Percentiles rank a stretch among this genome's conserved stretches.
These are phyloP conservation scores for Pascua guehoae DNA, from an alignment of 1,284 basidiomycete species.

Conservation along the genomic window DNA sequence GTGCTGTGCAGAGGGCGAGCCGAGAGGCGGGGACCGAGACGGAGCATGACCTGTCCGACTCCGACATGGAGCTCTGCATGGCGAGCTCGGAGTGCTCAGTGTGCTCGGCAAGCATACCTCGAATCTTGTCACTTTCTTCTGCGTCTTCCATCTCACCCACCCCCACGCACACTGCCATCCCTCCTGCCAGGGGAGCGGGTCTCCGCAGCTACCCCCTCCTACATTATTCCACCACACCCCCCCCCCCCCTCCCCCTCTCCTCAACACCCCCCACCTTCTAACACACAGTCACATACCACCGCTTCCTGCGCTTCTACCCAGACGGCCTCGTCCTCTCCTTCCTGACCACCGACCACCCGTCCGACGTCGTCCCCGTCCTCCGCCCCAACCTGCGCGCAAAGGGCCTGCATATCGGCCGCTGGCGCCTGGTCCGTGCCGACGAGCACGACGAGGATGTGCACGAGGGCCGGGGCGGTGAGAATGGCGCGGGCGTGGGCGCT, in stretches of 20 bases:
- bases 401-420: constrained; percentile 53
- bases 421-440: constrained; percentile 34
- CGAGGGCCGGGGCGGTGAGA: neutral
- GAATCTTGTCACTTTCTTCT: too few relatives aligned
- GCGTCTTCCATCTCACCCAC: too few relatives aligned
- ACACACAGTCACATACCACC: constrained; percentile 48
- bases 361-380: constrained; percentile 70
- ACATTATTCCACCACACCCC: too few relatives aligned
- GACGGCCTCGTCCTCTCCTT: constrained; percentile 82
- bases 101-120: too few relatives aligned
- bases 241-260: neutral
- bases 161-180: too few relatives aligned
- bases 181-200: too few relatives aligned
- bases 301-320: constrained; percentile 75
- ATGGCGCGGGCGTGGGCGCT: neutral
- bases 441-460: constrained; percentile 2
- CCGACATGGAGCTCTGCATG: too few relatives aligned
- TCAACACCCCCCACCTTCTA: constrained; percentile 1
- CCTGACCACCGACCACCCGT: constrained; percentile 75
- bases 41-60: too few relatives aligned
- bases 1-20: too few relatives aligned
- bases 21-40: too few relatives aligned
- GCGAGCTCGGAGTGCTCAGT: too few relatives aligned
- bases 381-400: constrained; percentile 75
- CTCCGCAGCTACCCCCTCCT: too few relatives aligned